Percentiles rank a stretch among this genome's conserved stretches.
Evolutionary conservation across 345 rosid genomes (phyloP).

Genomic region (Microcos paniculata): DNA sequence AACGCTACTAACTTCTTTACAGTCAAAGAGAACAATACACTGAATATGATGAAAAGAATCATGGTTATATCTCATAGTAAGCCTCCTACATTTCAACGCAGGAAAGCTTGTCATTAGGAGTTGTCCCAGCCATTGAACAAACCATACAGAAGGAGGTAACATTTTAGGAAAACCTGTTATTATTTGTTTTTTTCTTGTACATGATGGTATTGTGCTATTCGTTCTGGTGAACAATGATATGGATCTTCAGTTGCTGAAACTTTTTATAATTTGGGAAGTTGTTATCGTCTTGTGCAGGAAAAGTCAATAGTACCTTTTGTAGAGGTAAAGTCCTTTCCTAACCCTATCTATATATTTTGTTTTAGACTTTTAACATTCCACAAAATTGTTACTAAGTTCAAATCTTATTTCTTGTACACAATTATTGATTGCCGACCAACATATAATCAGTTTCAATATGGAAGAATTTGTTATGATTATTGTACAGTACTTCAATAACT

Average conservation of each 20-base stretch:
- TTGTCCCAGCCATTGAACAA: conserved; percentile 27
- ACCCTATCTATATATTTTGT: not conserved
- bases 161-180: conserved; percentile 4
- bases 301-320: conserved; percentile 11
- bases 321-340: conserved; percentile 17
- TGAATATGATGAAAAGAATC: not conserved
- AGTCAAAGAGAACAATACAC: not conserved
- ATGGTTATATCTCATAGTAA: not conserved
- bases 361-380: not conserved
- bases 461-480: not conserved
- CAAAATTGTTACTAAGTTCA: not conserved
- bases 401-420: not conserved
- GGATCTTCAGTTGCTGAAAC: not conserved
- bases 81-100: conserved; percentile 22
- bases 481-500: not conserved
- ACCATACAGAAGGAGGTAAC: conserved; percentile 37
- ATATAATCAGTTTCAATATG: not conserved
- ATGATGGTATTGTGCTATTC: not conserved
- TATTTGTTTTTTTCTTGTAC: not conserved
- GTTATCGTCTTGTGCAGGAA: conserved; percentile 27
- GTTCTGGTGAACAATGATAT: not conserved
- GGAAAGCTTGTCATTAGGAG: conserved; percentile 32
- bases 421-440: not conserved
- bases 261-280: not conserved
- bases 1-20: not conserved